Conservation (phyloP, 1,139 yeast species). For the Kodamaea suecica region DNA sequence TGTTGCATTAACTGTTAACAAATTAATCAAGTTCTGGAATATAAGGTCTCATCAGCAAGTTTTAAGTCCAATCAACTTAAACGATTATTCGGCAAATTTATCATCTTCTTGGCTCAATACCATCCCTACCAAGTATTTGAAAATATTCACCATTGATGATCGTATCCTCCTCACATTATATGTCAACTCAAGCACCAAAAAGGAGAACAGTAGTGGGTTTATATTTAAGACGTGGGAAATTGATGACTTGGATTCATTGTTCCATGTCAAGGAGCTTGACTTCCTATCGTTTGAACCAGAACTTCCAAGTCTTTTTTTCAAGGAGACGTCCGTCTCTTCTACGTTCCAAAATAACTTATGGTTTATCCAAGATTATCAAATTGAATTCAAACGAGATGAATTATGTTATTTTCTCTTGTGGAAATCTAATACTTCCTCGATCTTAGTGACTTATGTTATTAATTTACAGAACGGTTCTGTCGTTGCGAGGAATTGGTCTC, state of each 20-base stretch:
- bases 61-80: conserved; percentile 19
- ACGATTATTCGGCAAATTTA: conserved; percentile 8
- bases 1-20: conserved; percentile 41
- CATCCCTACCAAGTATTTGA: conserved; percentile 33
- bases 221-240: conserved; percentile 24
- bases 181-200: conserved; percentile 7
- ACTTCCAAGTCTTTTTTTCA: conserved; percentile 19
- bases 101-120: conserved; percentile 29
- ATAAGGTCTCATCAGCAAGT: conserved; percentile 29
- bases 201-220: conserved; percentile 20
- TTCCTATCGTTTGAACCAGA: conserved; percentile 27
- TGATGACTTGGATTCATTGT: conserved; percentile 13
- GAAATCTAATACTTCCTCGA: conserved; percentile 62
- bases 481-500: conserved; percentile 19
- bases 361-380: conserved; percentile 43
- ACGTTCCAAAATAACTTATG: conserved; percentile 30
- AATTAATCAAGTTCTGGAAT: conserved; percentile 57
- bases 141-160: conserved; percentile 10
- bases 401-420: conserved; percentile 43
- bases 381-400: conserved; percentile 25
- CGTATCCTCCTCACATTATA: conserved; percentile 19
- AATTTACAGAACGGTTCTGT: conserved; percentile 19
- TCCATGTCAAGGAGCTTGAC: conserved; percentile 22
- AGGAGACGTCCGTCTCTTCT: conserved; percentile 1
- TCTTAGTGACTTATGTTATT: conserved; percentile 23